Conservation (phyloP, 441 rosid genomes). For the Erodium moschatum region DNA sequence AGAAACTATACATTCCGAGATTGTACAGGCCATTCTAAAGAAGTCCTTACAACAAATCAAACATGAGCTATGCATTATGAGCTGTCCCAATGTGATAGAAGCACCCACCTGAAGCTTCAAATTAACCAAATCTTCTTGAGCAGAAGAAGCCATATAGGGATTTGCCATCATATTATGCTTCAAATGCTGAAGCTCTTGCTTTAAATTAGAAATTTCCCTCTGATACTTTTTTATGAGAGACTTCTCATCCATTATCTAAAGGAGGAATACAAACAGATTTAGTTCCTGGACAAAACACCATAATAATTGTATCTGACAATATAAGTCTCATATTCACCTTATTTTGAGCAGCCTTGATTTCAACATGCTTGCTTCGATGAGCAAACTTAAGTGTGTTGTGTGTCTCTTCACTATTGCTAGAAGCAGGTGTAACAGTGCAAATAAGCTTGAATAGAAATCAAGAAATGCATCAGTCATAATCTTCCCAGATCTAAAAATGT, state of each 20-base stretch:
- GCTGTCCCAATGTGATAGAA: constrained; percentile 16
- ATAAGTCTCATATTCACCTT: constrained; percentile 41
- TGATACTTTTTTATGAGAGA: constrained; percentile 96
- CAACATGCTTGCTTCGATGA: constrained; percentile 92
- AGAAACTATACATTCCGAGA: neutral
- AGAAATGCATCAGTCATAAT: constrained; percentile 10
- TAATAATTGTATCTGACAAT: constrained; percentile 14
- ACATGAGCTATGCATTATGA: constrained; percentile 14
- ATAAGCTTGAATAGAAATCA: constrained; percentile 57
- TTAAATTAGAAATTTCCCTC: constrained; percentile 81
- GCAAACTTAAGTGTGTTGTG: constrained; percentile 97
- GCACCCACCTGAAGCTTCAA: constrained; percentile 80
- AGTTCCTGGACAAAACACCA: constrained; percentile 15
- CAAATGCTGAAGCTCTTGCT: constrained; percentile 77
- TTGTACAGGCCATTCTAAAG: neutral
- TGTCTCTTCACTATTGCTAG: constrained; percentile 95
- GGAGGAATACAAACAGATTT: constrained; percentile 12
- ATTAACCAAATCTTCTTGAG: constrained; percentile 70
- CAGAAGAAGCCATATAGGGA: constrained; percentile 38
- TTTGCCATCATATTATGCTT: constrained; percentile 63
- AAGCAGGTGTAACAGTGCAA: constrained; percentile 97
- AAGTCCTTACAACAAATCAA: neutral
- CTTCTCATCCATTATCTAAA: constrained; percentile 92
- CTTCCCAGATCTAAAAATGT: neutral
- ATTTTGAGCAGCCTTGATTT: constrained; percentile 90